A percentile compares a stretch with the other conserved stretches of the same genome.
Evolutionary conservation across 1,284 basidiomycete species (phyloP).

Genomic region (Melanopsichium pennsylvanicum): DNA sequence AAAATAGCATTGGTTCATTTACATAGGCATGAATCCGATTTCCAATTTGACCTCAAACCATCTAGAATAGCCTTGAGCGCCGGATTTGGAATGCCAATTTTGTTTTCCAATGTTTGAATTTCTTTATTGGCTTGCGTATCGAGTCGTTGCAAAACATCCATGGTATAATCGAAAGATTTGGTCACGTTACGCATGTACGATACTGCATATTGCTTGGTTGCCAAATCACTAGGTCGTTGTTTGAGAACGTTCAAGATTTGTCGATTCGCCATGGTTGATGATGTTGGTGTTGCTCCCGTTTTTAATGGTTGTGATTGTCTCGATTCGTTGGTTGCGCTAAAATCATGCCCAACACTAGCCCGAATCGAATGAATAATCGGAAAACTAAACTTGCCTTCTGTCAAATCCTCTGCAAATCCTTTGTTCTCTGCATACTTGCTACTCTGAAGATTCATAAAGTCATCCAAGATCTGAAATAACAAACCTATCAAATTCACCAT

Average conservation of each 20-base stretch:
- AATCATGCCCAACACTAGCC: conserved; percentile 18
- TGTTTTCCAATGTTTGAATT: conserved; percentile 33
- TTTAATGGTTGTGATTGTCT: no score
- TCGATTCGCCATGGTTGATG: conserved; percentile 30
- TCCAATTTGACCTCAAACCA: conserved; percentile 42
- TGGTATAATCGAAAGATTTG: conserved; percentile 59
- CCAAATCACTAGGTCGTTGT: conserved; percentile 56
- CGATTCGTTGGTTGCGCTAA: no score
- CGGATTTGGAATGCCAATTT: conserved; percentile 33
- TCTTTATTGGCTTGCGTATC: conserved; percentile 50
- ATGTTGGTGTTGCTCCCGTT: not conserved
- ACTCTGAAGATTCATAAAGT: conserved; percentile 94
- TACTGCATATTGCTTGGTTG: conserved; percentile 60
- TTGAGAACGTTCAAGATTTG: conserved; percentile 60
- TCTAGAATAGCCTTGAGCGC: conserved; percentile 46
- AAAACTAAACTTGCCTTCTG: conserved; percentile 96
- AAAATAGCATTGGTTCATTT: no score
- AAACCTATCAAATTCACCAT: conserved; percentile 93
- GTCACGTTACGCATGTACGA: conserved; percentile 60
- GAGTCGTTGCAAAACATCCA: conserved; percentile 50
- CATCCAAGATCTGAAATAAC: conserved; percentile 94
- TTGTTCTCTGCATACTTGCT: conserved; percentile 86
- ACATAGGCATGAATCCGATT: conserved; percentile 4
- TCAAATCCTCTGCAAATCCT: conserved; percentile 91
- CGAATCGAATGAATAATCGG: conserved; percentile 88